These are phyloP conservation scores for Cordyceps pruinosa DNA, from an alignment of 2,329 filamentous ascomycete species.

Conservation along the genomic window DNA sequence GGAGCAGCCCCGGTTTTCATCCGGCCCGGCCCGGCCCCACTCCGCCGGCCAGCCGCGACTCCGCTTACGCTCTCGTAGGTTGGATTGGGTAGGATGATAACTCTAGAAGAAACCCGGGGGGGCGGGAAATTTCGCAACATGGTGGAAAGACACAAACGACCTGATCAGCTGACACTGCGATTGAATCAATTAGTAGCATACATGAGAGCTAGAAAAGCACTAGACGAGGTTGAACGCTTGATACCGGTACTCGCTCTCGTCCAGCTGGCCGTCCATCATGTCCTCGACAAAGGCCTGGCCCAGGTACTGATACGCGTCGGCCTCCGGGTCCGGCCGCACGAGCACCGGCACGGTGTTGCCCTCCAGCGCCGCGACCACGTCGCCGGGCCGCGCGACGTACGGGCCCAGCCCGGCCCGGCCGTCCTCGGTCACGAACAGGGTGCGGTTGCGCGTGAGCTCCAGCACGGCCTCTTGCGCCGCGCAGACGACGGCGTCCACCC, in stretches of 20 bases:
- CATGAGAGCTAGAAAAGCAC: not conserved
- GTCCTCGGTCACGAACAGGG: not conserved
- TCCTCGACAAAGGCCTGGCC: not conserved
- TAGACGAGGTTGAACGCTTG: not conserved
- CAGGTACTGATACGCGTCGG: not conserved
- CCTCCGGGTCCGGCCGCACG: not conserved
- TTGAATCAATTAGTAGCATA: not conserved
- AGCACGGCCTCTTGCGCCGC: not conserved
- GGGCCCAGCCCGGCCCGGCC: not conserved
- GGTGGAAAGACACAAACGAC: not conserved
- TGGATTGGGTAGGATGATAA: too few relatives aligned
- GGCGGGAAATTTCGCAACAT: too few relatives aligned
- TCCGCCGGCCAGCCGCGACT: not conserved
- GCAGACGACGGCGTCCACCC: not conserved
- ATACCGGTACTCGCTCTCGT: not conserved
- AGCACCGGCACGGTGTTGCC: not conserved
- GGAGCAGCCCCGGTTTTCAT: too few relatives aligned
- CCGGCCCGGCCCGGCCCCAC: not conserved
- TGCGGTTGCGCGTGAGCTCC: not conserved
- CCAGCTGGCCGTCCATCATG: conserved; percentile 5
- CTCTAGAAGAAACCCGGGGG: too few relatives aligned
- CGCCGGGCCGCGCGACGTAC: not conserved
- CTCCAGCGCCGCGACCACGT: not conserved
- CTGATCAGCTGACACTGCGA: too few relatives aligned
- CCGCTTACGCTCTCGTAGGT: too few relatives aligned